phyloP scores from a whole-genome alignment of 2,329 filamentous ascomycete species.

The Talaromyces sp. region DNA sequence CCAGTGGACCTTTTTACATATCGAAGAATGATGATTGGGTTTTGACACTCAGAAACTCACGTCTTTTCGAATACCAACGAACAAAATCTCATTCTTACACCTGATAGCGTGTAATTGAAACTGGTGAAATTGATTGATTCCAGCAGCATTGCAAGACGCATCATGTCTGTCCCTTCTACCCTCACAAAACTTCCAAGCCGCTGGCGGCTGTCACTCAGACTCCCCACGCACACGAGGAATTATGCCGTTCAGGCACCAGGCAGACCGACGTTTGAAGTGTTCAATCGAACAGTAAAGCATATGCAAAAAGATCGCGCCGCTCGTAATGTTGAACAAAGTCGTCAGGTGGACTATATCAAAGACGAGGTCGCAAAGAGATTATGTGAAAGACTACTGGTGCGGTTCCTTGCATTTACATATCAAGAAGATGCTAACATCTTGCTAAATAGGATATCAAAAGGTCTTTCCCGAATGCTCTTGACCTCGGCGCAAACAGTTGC shows the following conservation, averaged over 20 bases:
- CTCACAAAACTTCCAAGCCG: slow-evolving; percentile 11
- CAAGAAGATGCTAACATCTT: not conserved
- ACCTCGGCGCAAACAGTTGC: slow-evolving; percentile 93
- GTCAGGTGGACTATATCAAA: slow-evolving; percentile 85
- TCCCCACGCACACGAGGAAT: slow-evolving; percentile 37
- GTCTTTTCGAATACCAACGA: not conserved
- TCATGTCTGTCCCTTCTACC: slow-evolving; percentile 25
- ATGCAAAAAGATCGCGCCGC: slow-evolving; percentile 87
- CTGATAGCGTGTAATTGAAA: not conserved
- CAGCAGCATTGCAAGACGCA: not conserved
- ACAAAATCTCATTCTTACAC: not conserved
- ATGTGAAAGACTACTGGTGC: slow-evolving; percentile 76
- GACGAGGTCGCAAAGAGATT: slow-evolving; percentile 85
- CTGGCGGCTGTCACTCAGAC: slow-evolving; percentile 12
- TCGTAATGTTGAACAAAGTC: slow-evolving; percentile 63
- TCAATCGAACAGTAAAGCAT: slow-evolving; percentile 84
- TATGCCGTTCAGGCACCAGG: slow-evolving; percentile 80
- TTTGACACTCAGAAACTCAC: not conserved
- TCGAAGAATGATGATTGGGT: not conserved
- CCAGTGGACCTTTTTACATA: not conserved
- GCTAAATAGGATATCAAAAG: slow-evolving; percentile 81
- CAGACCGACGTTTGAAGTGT: slow-evolving; percentile 78
- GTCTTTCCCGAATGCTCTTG: slow-evolving; percentile 76
- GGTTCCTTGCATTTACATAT: not conserved
- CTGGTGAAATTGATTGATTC: no score